Evolutionary conservation across 192 early-diverging fungal genomes (phyloP), one percentile per base, ranked within the genome.

Genomic region (Coemansia asiatica): DNA sequence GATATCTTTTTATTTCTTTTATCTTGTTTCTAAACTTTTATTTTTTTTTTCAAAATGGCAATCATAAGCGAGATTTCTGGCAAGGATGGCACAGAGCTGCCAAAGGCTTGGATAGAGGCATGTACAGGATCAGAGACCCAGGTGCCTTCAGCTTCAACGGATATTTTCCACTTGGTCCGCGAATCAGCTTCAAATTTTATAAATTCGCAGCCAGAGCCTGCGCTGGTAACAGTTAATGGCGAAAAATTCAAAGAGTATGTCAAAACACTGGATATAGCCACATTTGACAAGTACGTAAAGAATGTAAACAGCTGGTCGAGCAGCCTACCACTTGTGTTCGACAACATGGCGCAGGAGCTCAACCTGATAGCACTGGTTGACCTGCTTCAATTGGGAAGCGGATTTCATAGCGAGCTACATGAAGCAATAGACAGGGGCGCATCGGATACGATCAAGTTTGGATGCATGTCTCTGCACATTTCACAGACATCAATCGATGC

Each of bases 401-500:
- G 90, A 28, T 95, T 85, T 65, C 81, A 89, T 27, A 64, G 68
- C 29, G 86, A 89, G 36, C 85, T 95, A 21, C 85, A 88, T 64
- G 81, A 81, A 16, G 81, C 82, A 13, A 69, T 79, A 28, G 90
- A 79, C 26, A 73, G 92, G 25, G 90, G 91, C 15, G 90, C 89
- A 0, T 89, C 90, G 19, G 87, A 92, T 57, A 90, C 87, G 2
- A 89, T 95, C 27, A 78, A 85, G 35, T 95, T 89, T 81, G 94
- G 94, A 9, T 85, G 85, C 66, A 91, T 95, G 84, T 87, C 89
- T 48, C 78, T 93, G 63, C 90, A 94, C 63, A 92, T 95, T 35
- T 86, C 90, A 0, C 86, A 87, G 28, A 83, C 84, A 0, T 60
- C 72, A 0, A 53, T 90, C 47, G 81, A 77, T 3, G 88, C 93